Conservation (phyloP, 1,284 basidiomycete species). For the Ustilago loliicola region DNA sequence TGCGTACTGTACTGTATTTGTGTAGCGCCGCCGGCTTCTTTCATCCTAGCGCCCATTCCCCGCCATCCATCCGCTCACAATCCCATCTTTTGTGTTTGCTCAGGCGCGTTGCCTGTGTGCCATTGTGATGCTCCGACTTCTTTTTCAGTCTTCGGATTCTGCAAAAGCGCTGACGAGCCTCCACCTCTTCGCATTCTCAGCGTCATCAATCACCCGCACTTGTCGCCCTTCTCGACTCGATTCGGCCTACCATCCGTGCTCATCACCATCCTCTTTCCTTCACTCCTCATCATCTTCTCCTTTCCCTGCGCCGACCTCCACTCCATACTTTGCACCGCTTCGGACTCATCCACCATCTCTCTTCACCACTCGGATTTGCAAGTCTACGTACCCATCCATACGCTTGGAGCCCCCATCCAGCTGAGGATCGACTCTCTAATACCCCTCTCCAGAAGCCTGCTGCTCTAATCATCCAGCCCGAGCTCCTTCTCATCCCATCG, state of each 20-base stretch:
- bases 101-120: not conserved
- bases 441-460: not conserved
- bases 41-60: too few relatives aligned
- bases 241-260: not conserved
- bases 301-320: too few relatives aligned
- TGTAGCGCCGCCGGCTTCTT: too few relatives aligned
- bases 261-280: not conserved
- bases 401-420: not conserved
- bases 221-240: not conserved
- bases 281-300: not conserved
- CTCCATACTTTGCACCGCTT: too few relatives aligned
- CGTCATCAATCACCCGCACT: not conserved
- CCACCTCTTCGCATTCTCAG: not conserved
- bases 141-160: constrained; percentile 3
- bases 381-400: not conserved
- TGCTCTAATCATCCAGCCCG: not conserved
- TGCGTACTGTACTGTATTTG: too few relatives aligned
- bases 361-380: constrained; percentile 1
- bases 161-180: constrained; percentile 1
- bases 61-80: not conserved
- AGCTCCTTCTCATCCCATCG: not conserved
- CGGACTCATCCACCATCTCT: constrained; percentile 14
- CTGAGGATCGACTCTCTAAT: constrained; percentile 11
- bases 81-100: not conserved
- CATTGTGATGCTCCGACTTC: not conserved